Percentiles rank a stretch among this genome's conserved stretches.
phyloP scores from a whole-genome alignment of 2,329 filamentous ascomycete species.

The Grosmannia clavigera region DNA sequence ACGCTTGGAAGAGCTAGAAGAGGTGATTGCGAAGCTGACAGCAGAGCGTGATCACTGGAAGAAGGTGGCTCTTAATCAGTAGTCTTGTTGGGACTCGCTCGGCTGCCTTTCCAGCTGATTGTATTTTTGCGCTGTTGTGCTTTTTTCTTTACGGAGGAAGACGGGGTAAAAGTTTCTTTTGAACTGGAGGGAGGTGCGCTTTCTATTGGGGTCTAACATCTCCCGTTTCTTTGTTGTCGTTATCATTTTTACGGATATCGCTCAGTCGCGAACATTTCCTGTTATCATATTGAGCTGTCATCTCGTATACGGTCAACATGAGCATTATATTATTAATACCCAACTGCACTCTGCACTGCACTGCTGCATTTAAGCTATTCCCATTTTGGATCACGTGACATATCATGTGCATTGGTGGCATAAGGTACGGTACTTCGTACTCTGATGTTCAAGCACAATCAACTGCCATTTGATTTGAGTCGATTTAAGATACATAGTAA shows the following conservation, averaged over 20 bases:
- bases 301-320: no score
- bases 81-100: conserved; percentile 13
- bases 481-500: not conserved
- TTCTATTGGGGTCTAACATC: not conserved
- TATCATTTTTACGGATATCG: not conserved
- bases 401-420: not conserved
- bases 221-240: not conserved
- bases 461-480: no score
- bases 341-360: no score
- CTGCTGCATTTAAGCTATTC: no score
- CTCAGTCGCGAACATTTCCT: not conserved
- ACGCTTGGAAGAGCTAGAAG: conserved; percentile 62
- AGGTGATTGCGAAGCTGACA: conserved; percentile 56
- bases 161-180: conserved; percentile 2
- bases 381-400: no score
- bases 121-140: not conserved
- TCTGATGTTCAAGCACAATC: not conserved
- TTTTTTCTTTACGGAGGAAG: not conserved
- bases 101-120: not conserved
- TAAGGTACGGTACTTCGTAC: not conserved
- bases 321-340: no score
- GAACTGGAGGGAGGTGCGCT: conserved; percentile 5
- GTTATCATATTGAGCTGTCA: not conserved
- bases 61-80: conserved; percentile 33
- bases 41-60: conserved; percentile 56